These are phyloP conservation scores for Neonectria ditissima DNA, from an alignment of 2,329 filamentous ascomycete species.

Conservation along the genomic window DNA sequence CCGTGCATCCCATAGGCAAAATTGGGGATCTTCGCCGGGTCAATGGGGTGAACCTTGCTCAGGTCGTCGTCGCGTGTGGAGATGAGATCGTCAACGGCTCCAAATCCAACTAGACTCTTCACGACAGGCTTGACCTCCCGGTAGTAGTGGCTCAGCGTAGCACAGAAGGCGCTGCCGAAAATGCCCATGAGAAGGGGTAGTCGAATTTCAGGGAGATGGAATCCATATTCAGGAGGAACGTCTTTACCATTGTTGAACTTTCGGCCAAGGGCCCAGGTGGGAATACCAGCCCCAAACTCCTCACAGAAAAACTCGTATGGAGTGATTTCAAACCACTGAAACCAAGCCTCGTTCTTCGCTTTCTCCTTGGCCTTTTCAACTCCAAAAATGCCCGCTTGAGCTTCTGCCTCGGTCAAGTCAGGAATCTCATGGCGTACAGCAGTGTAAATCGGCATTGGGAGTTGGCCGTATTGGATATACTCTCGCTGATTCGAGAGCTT, in stretches of 20 bases:
- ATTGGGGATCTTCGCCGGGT: constrained; percentile 91
- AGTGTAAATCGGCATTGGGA: constrained; percentile 94
- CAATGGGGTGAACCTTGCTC: constrained; percentile 92
- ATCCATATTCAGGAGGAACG: constrained; percentile 68
- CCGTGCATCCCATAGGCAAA: constrained; percentile 85
- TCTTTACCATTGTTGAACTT: constrained; percentile 77
- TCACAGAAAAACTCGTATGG: constrained; percentile 97
- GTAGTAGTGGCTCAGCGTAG: constrained; percentile 95
- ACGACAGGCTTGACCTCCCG: constrained; percentile 90
- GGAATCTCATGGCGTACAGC: constrained; percentile 97
- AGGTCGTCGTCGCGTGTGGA: constrained; percentile 85
- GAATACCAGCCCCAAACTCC: constrained; percentile 90
- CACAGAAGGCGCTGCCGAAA: constrained; percentile 97
- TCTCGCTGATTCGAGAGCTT: constrained; percentile 90
- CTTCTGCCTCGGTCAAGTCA: constrained; percentile 57
- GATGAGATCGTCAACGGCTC: constrained; percentile 83
- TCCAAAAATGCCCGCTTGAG: constrained; percentile 40
- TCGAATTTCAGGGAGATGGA: constrained; percentile 84
- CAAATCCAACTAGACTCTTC: constrained; percentile 78
- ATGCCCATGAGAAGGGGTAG: constrained; percentile 89
- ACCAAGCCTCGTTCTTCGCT: constrained; percentile 81
- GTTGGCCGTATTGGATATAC: constrained; percentile 80
- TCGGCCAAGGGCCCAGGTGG: constrained; percentile 91
- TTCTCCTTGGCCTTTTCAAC: constrained; percentile 64
- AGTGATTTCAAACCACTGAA: constrained; percentile 97